Evolutionary conservation across 352 stramenopile genomes (phyloP).

Genomic region (Pythium insidiosum): DNA sequence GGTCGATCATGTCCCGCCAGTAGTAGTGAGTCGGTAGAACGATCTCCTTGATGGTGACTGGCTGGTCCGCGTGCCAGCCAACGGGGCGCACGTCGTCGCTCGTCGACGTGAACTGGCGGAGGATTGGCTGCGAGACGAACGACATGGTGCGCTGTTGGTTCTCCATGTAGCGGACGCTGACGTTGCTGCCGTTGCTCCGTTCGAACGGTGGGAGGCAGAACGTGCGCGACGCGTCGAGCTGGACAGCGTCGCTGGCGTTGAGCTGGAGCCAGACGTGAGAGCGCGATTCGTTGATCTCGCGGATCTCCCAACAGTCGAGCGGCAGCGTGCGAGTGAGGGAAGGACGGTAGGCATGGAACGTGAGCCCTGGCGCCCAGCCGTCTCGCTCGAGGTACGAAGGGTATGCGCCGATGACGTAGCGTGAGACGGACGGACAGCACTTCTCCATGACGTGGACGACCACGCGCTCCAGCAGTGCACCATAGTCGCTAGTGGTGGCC

Average conservation of each 20-base stretch:
- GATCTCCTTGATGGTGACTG: not conserved
- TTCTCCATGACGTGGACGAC: slow-evolving; percentile 15
- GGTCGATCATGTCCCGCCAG: slow-evolving; percentile 4
- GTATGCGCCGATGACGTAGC: slow-evolving; percentile 7
- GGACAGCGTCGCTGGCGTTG: not conserved
- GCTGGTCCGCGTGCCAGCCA: not conserved
- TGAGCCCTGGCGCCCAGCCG: slow-evolving; percentile 7
- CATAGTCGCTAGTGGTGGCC: not conserved
- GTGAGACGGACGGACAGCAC: slow-evolving; percentile 9
- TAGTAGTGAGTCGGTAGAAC: slow-evolving; percentile 9
- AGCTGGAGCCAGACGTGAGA: not conserved
- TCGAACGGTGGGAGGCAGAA: slow-evolving; percentile 9
- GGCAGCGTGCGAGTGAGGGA: not conserved
- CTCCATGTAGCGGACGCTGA: slow-evolving; percentile 7
- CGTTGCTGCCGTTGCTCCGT: not conserved
- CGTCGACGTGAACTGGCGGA: not conserved
- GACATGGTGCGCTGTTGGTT: not conserved
- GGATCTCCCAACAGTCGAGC: slow-evolving; percentile 7
- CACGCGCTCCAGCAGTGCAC: too few relatives aligned
- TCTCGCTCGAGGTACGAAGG: slow-evolving; percentile 1
- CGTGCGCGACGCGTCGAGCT: not conserved
- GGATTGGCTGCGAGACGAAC: slow-evolving; percentile 8
- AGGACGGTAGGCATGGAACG: slow-evolving; percentile 5
- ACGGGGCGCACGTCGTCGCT: not conserved
- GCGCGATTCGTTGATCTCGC: not conserved